phyloP scores from a whole-genome alignment of 2,329 filamentous ascomycete genomes.

The Pleurostoma richardsiae region DNA sequence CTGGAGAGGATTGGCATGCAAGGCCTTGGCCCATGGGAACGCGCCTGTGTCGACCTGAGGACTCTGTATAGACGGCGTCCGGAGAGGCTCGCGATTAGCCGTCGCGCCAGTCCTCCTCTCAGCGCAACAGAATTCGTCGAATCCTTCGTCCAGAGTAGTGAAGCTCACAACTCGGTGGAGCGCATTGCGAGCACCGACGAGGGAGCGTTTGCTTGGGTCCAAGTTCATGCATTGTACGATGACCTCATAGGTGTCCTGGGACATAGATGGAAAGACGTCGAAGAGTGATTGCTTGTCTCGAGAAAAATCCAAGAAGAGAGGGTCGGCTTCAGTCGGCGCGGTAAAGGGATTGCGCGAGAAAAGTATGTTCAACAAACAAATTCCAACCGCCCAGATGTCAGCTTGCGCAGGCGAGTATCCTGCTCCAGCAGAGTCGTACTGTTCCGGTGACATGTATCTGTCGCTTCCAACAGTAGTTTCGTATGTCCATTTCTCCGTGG shows the following conservation, averaged over 20 bases:
- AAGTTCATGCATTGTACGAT: slow-evolving; percentile 86
- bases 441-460: slow-evolving; percentile 98
- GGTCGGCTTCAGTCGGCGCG: slow-evolving; percentile 82
- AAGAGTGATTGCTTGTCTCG: slow-evolving; percentile 94
- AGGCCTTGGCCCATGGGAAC: slow-evolving; percentile 92
- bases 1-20: slow-evolving; percentile 70
- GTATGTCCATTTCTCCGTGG: slow-evolving; percentile 81
- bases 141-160: slow-evolving; percentile 84
- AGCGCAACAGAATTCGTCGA: slow-evolving; percentile 90
- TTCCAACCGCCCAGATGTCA: slow-evolving; percentile 95
- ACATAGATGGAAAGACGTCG: slow-evolving; percentile 98
- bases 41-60: slow-evolving; percentile 74
- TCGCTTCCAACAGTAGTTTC: slow-evolving; percentile 95
- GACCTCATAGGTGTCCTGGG: slow-evolving; percentile 94
- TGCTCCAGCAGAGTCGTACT: slow-evolving; percentile 81
- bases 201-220: slow-evolving; percentile 82
- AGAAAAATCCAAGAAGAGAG: slow-evolving; percentile 87
- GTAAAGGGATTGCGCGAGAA: slow-evolving; percentile 97
- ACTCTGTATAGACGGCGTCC: slow-evolving; percentile 90
- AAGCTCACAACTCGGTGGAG: slow-evolving; percentile 80
- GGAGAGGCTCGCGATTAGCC: slow-evolving; percentile 89
- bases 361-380: slow-evolving; percentile 92
- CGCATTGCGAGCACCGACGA: slow-evolving; percentile 71
- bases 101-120: slow-evolving; percentile 74
- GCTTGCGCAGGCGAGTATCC: slow-evolving; percentile 93